These are phyloP conservation scores for Salix caprea DNA, from an alignment of 345 rosid genomes.

Conservation along the genomic window DNA sequence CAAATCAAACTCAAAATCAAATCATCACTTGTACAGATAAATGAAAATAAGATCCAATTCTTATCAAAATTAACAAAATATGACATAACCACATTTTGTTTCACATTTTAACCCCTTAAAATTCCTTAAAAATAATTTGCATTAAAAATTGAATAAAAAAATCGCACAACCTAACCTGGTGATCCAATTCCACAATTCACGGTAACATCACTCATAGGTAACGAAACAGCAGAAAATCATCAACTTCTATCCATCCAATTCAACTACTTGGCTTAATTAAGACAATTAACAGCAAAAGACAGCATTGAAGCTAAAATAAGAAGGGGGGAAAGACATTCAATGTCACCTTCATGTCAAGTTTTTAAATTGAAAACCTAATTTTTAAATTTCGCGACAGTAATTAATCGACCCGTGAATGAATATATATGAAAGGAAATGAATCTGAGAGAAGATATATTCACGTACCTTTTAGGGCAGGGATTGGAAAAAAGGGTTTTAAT, in stretches of 20 bases:
- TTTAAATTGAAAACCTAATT: conserved; percentile 1
- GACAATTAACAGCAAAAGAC: background rate
- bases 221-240: background rate
- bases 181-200: background rate
- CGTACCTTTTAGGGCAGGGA: conserved; percentile 11
- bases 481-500: background rate
- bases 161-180: background rate
- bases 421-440: background rate
- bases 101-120: background rate
- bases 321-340: background rate
- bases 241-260: conserved; percentile 1
- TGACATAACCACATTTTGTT: background rate
- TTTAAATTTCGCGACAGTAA: background rate
- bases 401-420: background rate
- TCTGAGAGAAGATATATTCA: background rate
- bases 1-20: background rate
- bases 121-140: background rate
- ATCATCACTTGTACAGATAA: background rate
- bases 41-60: background rate
- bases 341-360: background rate
- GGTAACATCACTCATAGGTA: background rate
- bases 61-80: background rate
- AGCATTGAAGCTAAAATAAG: background rate
- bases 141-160: background rate
- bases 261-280: background rate